Percentiles rank a stretch among this genome's conserved stretches.
Evolutionary conservation across 768 basidiomycete species (phyloP).

Genomic region (Royoungia palumana): DNA sequence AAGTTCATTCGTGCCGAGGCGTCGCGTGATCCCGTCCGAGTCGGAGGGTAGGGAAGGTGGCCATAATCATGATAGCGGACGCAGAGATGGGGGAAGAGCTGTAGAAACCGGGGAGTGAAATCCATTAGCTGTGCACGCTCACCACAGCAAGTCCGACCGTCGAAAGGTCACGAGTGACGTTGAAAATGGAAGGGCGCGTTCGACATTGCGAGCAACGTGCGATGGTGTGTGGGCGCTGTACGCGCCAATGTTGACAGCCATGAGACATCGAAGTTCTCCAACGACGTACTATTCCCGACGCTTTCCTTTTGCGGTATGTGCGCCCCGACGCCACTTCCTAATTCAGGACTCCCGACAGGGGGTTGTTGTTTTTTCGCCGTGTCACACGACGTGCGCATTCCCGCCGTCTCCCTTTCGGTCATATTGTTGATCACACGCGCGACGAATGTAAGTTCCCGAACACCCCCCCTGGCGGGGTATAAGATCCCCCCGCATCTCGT

Average conservation of each 20-base stretch:
- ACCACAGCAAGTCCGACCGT: no score
- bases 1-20: no score
- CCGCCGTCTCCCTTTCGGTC: slow-evolving; percentile 21
- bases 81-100: no score
- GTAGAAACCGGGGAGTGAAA: no score
- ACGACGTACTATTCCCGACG: slow-evolving; percentile 22
- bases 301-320: slow-evolving; percentile 10
- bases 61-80: no score
- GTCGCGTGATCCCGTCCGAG: no score
- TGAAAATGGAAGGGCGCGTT: slow-evolving; percentile 6
- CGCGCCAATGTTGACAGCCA: slow-evolving; percentile 10
- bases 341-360: slow-evolving; percentile 19
- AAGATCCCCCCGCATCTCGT: slow-evolving; percentile 18
- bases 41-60: no score
- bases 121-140: no score
- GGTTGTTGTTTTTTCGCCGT: slow-evolving; percentile 11
- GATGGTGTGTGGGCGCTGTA: slow-evolving; percentile 8
- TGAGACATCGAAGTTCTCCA: slow-evolving; percentile 19
- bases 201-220: slow-evolving; percentile 11
- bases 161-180: background rate
- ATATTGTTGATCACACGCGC: slow-evolving; percentile 14
- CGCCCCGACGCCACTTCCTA: slow-evolving; percentile 20
- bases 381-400: slow-evolving; percentile 23
- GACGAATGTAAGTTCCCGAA: slow-evolving; percentile 22
- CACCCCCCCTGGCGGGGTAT: slow-evolving; percentile 19